Evolutionary conservation across 495 filamentous ascomycete genomes (phyloP), one percentile per base, ranked within the genome.

Genomic region (Tetracladium setigerum): DNA sequence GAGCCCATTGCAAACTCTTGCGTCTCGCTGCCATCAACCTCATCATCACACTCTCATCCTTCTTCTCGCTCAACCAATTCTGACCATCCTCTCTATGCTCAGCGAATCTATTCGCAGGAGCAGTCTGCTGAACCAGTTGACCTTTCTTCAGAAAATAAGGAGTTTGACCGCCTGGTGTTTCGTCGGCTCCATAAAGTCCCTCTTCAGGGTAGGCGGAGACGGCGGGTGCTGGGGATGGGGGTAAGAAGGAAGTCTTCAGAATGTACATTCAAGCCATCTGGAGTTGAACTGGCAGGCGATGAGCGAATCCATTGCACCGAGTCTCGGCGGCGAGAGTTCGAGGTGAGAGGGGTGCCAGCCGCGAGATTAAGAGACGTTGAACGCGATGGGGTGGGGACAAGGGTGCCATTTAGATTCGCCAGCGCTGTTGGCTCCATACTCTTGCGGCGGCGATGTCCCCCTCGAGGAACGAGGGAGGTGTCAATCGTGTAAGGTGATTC

Each of bases 351-450:
- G 8, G 53, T 60, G 4, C 49, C 53, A 24, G 41, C 18, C 30
- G 15, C 47, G 31, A 41, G 35, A 22, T 41, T 45, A 8, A 46
- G 50, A 36, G 52, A 54, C 4, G 62, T 67, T 7, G 68, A 64
- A 38, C 35, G 61, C 13, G 57, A 57, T 37, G 68, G 65, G 2
- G 76, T 70, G 11, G 67, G 58, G 13, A 77, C 59, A 4, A 87
- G 67, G 2, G 72, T 83, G 27, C 82, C 81, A 48, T 89, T 86
- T 18, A 83, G 52, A 46, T 89, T 89, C 49, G 80, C 74, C 11
- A 95, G 67, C 2, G 84, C 78, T 50, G 79, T 78, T 2, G 89
- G 89, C 64, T 95, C 87, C 89, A 95, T 95, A 49, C 83, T 88
- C 76, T 94, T 95, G 31, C 87, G 77, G 30, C 89, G 79, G 50